Evolutionary conservation across 2,329 filamentous ascomycete species (phyloP), one percentile per base, ranked within the genome.

Genomic region (Fusarium keratoplasticum): DNA sequence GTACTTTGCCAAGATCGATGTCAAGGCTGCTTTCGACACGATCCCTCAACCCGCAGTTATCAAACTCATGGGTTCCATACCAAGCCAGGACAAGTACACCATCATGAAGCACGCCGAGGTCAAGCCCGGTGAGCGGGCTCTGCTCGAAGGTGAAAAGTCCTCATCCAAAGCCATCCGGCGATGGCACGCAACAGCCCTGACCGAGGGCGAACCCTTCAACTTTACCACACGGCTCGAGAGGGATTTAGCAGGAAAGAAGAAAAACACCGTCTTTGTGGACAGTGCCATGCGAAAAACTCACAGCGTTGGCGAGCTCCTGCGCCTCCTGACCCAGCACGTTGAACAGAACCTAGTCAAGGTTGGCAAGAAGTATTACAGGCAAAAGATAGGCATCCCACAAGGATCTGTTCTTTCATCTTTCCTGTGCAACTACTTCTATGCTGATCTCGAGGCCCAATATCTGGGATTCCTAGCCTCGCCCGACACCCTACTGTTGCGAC

Each of bases 351-450:
- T 98, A 29, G 91, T 99, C 78, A 95, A 94, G 79, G 92, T 98
- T 42, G 95, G 95, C 57, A 96, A 95, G 83, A 94, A 92, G 75
- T 95, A 92, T 81, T 98, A 96, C 81, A 90, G 94, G 27, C 96
- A 99, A 81, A 96, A 92, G 81, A 86, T 89, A 25, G 96, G 96
- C 16, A 98, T 99, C 42, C 95, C 96, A 0, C 96, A 99, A 81
- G 96, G 96, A 9, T 98, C 95, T 0, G 89, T 98, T 1, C 81
- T 99, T 6, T 98, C 95, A 0, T 94, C 93, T 50, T 87, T 95
- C 44, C 87, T 99, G 6, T 98, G 96, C 86, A 98, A 95, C 83
- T 96, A 97, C 83, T 98, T 98, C 82, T 99, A 99, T 80, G 95
- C 94, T 7, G 91, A 96, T 71, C 89, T 98, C 2, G 96, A 99